Percentiles rank a stretch among this genome's conserved stretches.
Conservation (phyloP, 1,139 yeast species). For the Magnusiomyces tetraspermus region DNA sequence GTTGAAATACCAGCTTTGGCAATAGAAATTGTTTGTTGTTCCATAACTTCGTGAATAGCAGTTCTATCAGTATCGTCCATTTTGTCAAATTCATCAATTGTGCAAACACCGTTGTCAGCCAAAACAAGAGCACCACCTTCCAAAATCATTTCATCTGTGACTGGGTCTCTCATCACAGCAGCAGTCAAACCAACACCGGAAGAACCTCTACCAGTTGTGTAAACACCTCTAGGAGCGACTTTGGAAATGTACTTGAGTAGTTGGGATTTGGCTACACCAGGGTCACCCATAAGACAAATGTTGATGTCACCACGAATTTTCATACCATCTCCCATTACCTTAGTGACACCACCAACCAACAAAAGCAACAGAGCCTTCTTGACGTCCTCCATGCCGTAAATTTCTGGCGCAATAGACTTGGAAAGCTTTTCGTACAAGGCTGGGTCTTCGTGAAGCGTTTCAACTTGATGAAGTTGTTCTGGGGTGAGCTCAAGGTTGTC, state of each 20-base stretch:
- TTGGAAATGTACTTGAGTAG: slow-evolving; percentile 81
- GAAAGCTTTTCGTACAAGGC: slow-evolving; percentile 75
- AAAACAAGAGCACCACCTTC: slow-evolving; percentile 98
- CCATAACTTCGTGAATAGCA: slow-evolving; percentile 99
- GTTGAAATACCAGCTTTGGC: slow-evolving; percentile 98
- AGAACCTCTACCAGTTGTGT: slow-evolving; percentile 98
- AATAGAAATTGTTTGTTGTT: slow-evolving; percentile 95
- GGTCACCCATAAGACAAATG: slow-evolving; percentile 97
- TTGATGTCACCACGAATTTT: slow-evolving; percentile 96
- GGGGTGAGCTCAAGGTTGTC: slow-evolving; percentile 53
- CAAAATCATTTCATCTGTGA: slow-evolving; percentile 94
- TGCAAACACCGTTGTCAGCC: slow-evolving; percentile 97
- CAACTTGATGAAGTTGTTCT: slow-evolving; percentile 48
- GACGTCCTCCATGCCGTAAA: slow-evolving; percentile 87
- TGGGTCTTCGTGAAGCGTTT: slow-evolving; percentile 47
- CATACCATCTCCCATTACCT: slow-evolving; percentile 93
- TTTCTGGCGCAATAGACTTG: slow-evolving; percentile 92
- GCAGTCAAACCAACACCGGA: slow-evolving; percentile 99
- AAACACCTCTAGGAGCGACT: slow-evolving; percentile 93
- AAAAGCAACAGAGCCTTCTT: slow-evolving; percentile 80
- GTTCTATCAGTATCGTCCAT: slow-evolving; percentile 97
- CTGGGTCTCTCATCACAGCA: slow-evolving; percentile 97
- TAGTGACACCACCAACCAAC: slow-evolving; percentile 92
- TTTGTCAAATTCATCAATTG: too few relatives aligned
- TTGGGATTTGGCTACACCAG: slow-evolving; percentile 99